These are phyloP conservation scores for Monosporozyma yasuniensis DNA, from an alignment of 805 yeast genomes.

Conservation along the genomic window DNA sequence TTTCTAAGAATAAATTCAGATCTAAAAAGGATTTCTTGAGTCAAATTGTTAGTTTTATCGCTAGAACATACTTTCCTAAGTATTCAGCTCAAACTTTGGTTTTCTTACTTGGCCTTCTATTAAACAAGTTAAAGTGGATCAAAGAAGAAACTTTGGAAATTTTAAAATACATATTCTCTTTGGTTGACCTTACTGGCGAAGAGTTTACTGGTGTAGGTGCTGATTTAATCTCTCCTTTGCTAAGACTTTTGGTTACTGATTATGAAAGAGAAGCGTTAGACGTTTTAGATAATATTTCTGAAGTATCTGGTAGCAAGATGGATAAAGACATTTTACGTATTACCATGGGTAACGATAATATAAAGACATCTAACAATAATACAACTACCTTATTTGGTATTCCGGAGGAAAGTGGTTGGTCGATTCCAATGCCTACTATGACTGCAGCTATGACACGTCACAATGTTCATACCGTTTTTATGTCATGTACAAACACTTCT, in stretches of 20 bases:
- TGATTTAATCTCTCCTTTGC: constrained; percentile 81
- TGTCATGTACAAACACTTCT: constrained; percentile 52
- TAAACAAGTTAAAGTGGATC: constrained; percentile 73
- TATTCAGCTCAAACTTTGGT: constrained; percentile 68
- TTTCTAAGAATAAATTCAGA: constrained; percentile 71
- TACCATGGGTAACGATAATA: constrained; percentile 75
- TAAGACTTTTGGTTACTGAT: constrained; percentile 72
- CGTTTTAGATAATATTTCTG: constrained; percentile 76
- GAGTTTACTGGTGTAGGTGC: constrained; percentile 90
- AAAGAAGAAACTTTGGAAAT: constrained; percentile 71
- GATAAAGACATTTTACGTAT: constrained; percentile 88
- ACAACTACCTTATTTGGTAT: constrained; percentile 89
- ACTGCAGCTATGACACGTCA: constrained; percentile 83
- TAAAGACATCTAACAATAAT: constrained; percentile 72
- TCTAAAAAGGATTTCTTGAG: constrained; percentile 83
- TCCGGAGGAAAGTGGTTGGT: constrained; percentile 91
- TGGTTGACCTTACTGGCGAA: constrained; percentile 63
- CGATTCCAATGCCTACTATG: constrained; percentile 89
- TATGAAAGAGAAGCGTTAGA: constrained; percentile 83
- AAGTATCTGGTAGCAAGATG: constrained; percentile 81
- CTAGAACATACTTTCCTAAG: constrained; percentile 58
- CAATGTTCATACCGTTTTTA: constrained; percentile 91
- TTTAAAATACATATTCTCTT: constrained; percentile 64
- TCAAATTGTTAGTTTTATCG: constrained; percentile 68
- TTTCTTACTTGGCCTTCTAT: constrained; percentile 65